Evolutionary conservation across 768 basidiomycete genomes (phyloP).

Genomic region (Rubroboletus pulcherrimus): DNA sequence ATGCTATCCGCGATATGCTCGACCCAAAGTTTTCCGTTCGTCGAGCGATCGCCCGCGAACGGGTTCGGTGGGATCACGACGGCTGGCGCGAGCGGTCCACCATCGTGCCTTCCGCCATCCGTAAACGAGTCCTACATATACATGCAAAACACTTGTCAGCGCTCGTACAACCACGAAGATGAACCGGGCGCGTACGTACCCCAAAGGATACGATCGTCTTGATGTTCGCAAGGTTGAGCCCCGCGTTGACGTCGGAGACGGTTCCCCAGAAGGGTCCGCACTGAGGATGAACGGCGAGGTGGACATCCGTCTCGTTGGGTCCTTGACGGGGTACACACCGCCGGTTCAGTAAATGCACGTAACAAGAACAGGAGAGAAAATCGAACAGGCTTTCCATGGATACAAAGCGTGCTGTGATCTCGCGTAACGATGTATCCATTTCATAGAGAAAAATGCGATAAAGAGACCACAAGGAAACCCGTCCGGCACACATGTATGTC

Average conservation of each 20-base stretch:
- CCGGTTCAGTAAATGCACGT: slow-evolving; percentile 8
- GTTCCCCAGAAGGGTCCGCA: slow-evolving; percentile 42
- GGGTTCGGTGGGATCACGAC: slow-evolving; percentile 42
- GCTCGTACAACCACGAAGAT: not conserved
- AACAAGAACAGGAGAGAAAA: not conserved
- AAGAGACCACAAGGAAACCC: not conserved
- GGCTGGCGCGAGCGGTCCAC: slow-evolving; percentile 39
- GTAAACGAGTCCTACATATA: slow-evolving; percentile 45
- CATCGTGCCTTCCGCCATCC: slow-evolving; percentile 47
- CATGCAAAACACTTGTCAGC: not conserved
- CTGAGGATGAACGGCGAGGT: slow-evolving; percentile 43
- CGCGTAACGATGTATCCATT: not conserved
- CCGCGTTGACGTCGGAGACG: slow-evolving; percentile 47
- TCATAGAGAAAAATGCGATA: not conserved
- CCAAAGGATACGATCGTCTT: slow-evolving; percentile 54
- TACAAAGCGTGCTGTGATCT: no score
- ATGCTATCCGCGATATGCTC: slow-evolving; percentile 41
- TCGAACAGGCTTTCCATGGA: not conserved
- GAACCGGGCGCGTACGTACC: slow-evolving; percentile 25
- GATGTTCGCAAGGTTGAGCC: slow-evolving; percentile 34
- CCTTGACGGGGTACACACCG: slow-evolving; percentile 7
- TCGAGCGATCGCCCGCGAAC: slow-evolving; percentile 46
- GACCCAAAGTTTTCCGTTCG: slow-evolving; percentile 50
- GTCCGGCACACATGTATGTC: no score
- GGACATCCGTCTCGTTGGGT: slow-evolving; percentile 22